Conservation (phyloP, 495 filamentous ascomycete genomes). For the Elasticomyces elasticus region DNA sequence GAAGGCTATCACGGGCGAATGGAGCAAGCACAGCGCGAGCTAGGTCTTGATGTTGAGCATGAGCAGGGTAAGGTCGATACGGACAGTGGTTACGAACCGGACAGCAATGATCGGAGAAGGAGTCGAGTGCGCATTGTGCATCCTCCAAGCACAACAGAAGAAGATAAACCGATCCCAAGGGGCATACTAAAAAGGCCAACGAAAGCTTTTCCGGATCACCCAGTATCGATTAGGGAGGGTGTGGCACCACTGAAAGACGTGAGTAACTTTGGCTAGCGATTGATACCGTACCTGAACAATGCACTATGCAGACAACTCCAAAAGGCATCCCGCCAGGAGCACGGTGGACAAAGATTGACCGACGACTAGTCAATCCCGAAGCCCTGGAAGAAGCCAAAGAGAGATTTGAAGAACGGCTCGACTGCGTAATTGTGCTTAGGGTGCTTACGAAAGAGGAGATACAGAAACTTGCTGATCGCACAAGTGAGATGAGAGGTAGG, state of each 20-base stretch:
- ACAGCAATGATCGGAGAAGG: too few relatives aligned
- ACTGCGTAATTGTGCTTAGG: constrained; percentile 74
- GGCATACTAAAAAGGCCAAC: constrained; percentile 63
- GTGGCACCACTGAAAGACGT: constrained; percentile 80
- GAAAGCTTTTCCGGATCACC: constrained; percentile 67
- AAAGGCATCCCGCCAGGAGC: constrained; percentile 64
- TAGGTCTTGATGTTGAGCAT: too few relatives aligned
- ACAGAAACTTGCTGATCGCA: constrained; percentile 63
- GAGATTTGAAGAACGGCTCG: constrained; percentile 67
- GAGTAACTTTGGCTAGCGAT: too few relatives aligned
- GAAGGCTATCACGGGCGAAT: too few relatives aligned
- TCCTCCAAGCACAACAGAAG: too few relatives aligned
- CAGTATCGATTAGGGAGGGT: constrained; percentile 68
- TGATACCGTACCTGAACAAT: neutral
- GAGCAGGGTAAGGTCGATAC: too few relatives aligned
- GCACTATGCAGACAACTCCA: constrained; percentile 32
- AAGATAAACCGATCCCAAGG: too few relatives aligned
- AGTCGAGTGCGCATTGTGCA: too few relatives aligned
- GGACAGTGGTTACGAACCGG: too few relatives aligned
- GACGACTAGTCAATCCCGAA: constrained; percentile 70
- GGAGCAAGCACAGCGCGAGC: too few relatives aligned
- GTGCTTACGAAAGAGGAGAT: constrained; percentile 78
- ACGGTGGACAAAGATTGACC: constrained; percentile 80
- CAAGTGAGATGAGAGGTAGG: constrained; percentile 67
- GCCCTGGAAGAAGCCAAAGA: constrained; percentile 67